Evolutionary conservation across 179 eudicot species (phyloP).

Genomic region (Silene vulgaris): DNA sequence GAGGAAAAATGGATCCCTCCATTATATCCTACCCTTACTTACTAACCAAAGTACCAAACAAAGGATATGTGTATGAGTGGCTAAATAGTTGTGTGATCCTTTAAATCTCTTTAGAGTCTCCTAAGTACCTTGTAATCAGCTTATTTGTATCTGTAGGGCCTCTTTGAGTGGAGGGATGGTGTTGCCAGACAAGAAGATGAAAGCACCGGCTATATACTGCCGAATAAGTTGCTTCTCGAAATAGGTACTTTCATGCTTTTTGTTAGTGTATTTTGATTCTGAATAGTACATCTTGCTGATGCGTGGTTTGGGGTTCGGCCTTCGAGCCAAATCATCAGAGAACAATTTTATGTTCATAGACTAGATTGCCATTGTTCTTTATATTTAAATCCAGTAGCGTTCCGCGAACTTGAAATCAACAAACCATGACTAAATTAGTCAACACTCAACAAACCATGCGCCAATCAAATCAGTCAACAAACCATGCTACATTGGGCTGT

Average conservation of each 20-base stretch:
- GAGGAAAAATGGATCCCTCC: too few species aligned
- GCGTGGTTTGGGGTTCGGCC: background rate
- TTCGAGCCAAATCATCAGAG: background rate
- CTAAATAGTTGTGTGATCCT: background rate
- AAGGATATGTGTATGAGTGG: background rate
- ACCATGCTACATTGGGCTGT: background rate
- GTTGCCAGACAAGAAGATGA: constrained; percentile 97
- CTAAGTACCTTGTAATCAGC: background rate
- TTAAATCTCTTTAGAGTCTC: background rate
- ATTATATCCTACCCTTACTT: too few species aligned
- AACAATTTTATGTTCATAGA: background rate
- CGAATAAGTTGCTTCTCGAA: constrained; percentile 80
- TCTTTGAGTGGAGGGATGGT: constrained; percentile 86
- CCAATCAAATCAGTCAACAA: background rate
- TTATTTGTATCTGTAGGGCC: constrained; percentile 51
- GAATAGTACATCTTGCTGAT: background rate
- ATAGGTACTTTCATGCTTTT: constrained; percentile 49
- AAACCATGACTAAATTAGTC: background rate
- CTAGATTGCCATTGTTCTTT: background rate
- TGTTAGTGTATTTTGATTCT: constrained; percentile 2
- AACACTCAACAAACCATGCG: too few species aligned
- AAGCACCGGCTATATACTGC: constrained; percentile 95
- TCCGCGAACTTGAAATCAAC: background rate
- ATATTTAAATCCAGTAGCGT: background rate
- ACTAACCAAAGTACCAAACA: too few species aligned